Conservation (phyloP, 495 filamentous ascomycete species). For the Hypomontagnella monticulosa region DNA sequence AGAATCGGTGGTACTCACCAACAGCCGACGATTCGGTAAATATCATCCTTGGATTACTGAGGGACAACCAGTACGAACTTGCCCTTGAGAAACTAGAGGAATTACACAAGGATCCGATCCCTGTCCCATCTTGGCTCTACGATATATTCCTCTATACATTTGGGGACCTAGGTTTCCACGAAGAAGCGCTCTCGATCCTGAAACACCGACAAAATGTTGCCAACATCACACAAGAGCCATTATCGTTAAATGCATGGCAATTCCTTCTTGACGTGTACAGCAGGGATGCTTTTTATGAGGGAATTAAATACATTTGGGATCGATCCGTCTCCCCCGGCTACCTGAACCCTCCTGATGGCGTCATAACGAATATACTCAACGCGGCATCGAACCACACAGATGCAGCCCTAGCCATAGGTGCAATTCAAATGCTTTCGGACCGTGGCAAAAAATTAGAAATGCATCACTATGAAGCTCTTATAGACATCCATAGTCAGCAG, state of each 20-base stretch:
- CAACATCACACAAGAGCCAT: slow-evolving; percentile 53
- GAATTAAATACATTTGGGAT: slow-evolving; percentile 65
- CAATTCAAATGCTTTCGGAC: slow-evolving; percentile 65
- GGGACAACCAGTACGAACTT: slow-evolving; percentile 83
- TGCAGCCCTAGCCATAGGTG: slow-evolving; percentile 70
- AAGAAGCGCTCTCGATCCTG: slow-evolving; percentile 76
- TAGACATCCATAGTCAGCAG: slow-evolving; percentile 70
- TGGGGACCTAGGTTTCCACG: slow-evolving; percentile 73
- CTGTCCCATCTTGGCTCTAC: slow-evolving; percentile 74
- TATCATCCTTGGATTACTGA: slow-evolving; percentile 76
- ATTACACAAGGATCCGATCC: slow-evolving; percentile 66
- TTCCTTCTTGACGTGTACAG: slow-evolving; percentile 77
- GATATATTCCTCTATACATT: slow-evolving; percentile 78
- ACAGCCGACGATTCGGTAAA: slow-evolving; percentile 70
- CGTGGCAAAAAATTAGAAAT: slow-evolving; percentile 61
- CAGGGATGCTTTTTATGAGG: slow-evolving; percentile 49
- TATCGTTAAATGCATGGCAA: slow-evolving; percentile 64
- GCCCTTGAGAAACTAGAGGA: slow-evolving; percentile 77
- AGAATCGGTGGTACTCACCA: slow-evolving; percentile 73
- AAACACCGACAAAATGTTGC: slow-evolving; percentile 59
- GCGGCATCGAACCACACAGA: slow-evolving; percentile 74
- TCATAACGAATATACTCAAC: slow-evolving; percentile 71
- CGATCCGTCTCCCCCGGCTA: slow-evolving; percentile 69
- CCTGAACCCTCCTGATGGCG: slow-evolving; percentile 71
- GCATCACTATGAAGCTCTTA: slow-evolving; percentile 80